These are phyloP conservation scores for Coemansia sp. DNA, from an alignment of 192 early-diverging fungal species.

Conservation along the genomic window DNA sequence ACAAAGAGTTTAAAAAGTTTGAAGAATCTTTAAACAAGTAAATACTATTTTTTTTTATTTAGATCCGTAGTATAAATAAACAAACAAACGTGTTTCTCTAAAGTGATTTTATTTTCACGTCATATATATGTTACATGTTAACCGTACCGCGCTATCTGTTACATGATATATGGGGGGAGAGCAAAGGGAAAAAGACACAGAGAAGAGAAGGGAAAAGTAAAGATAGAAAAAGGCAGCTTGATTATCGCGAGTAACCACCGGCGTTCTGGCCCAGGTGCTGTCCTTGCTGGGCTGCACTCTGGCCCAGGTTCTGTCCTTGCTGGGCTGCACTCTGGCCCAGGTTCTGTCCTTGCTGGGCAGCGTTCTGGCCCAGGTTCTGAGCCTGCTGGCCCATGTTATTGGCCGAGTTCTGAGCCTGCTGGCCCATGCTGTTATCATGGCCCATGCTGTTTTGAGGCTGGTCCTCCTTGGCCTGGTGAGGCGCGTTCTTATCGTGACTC, in stretches of 20 bases:
- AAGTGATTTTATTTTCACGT: no score
- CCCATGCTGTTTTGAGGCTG: conserved; percentile 1
- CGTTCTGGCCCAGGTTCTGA: conserved; percentile 4
- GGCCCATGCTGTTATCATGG: conserved; percentile 10
- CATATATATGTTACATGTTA: no score
- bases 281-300: not conserved
- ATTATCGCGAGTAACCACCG: not conserved
- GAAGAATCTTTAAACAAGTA: conserved; percentile 46
- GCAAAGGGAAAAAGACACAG: no score
- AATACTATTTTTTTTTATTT: not conserved
- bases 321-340: conserved; percentile 7
- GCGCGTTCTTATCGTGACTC: conserved; percentile 24
- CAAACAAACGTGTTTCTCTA: not conserved
- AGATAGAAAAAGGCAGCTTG: no score
- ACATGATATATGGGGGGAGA: no score
- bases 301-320: conserved; percentile 6
- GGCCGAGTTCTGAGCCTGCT: conserved; percentile 14
- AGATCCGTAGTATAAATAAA: not conserved
- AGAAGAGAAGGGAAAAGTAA: not conserved
- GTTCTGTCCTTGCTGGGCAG: not conserved
- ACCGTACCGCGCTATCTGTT: no score
- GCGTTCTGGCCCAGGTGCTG: no score
- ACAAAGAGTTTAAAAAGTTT: conserved; percentile 88
- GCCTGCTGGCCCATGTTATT: conserved; percentile 15
- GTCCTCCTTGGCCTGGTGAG: conserved; percentile 3